phyloP scores from a whole-genome alignment of 1,284 basidiomycete genomes.

The Cryptococcus hybrid region DNA sequence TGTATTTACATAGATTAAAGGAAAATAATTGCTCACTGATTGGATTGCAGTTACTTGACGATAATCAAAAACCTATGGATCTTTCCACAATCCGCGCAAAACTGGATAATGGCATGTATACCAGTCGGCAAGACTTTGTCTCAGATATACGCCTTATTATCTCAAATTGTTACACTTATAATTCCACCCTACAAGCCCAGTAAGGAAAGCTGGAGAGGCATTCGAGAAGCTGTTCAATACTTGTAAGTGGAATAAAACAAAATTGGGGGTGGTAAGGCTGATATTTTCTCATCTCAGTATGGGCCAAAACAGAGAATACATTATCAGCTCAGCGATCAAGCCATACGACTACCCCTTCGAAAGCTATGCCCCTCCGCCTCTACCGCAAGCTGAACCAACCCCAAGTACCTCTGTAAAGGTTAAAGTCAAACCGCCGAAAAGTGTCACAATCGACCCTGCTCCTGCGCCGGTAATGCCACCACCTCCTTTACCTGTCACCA shows the following conservation, averaged over 20 bases:
- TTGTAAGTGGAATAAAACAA: slow-evolving; percentile 57
- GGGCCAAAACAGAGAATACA: slow-evolving; percentile 39
- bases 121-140: slow-evolving; percentile 77
- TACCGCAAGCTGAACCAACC: slow-evolving; percentile 2
- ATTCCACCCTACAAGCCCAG: slow-evolving; percentile 64
- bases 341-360: background rate
- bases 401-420: slow-evolving; percentile 21
- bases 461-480: slow-evolving; percentile 35
- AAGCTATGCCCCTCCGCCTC: slow-evolving; percentile 17
- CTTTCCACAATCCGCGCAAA: slow-evolving; percentile 85
- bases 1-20: background rate
- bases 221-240: slow-evolving; percentile 83
- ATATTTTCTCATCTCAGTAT: slow-evolving; percentile 17
- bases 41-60: slow-evolving; percentile 69
- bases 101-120: slow-evolving; percentile 77
- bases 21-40: background rate
- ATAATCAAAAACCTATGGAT: slow-evolving; percentile 95
- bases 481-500: slow-evolving; percentile 34
- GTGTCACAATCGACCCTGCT: slow-evolving; percentile 22
- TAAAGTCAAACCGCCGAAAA: slow-evolving; percentile 36
- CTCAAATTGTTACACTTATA: slow-evolving; percentile 84
- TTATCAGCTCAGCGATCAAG: slow-evolving; percentile 15
- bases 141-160: slow-evolving; percentile 87
- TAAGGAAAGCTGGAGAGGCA: slow-evolving; percentile 70
- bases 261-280: background rate